Base-by-base conservation (phyloP, 2,329 filamentous ascomycete genomes). In the Colletotrichum cordylinicola region DNA sequence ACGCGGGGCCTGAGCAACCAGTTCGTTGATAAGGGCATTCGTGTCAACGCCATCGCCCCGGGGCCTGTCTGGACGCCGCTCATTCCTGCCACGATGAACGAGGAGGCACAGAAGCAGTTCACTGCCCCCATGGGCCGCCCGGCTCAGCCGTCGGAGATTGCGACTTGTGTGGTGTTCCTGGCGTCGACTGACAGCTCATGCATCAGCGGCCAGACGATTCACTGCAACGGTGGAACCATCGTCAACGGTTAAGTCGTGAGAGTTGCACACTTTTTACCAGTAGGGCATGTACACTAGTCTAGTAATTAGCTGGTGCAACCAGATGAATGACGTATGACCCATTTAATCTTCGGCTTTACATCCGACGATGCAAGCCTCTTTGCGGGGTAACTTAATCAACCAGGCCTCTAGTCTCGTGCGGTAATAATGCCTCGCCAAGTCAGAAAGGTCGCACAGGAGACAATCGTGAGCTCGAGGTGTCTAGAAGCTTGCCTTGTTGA, bases 61-160 rank as follows among this genome's bases (percentile, higher is more conserved):
- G 94, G 95, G 0, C 94, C 94, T 67, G 93, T 96, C 18, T 95
- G 93, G 93, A 95, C 94, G 0, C 94, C 94, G 0, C 86, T 96
- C 4, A 94, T 95, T 70, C 93, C 93, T 0, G 86, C 92, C 0
- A 95, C 93, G 0, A 95, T 96, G 94, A 90, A 86, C 70, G 88
- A 92, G 4, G 87, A 93, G 77, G 93, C 93, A 0, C 91, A 95
- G 84, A 91, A 95, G 84, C 86, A 94, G 76, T 96, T 96, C 83
- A 90, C 88, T 3, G 90, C 90, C 27, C 95, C 94, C 0, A 95
- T 97, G 87, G 94, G 94, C 6, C 88, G 95, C 24, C 94, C 94
- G 0, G 93, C 91, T 4, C 95, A 97, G 84, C 95, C 94, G 3
- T 94, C 91, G 72, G 95, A 98, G 87, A 93, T 97, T 77, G 95